Evolutionary conservation across 306 rosid species (phyloP), one percentile per base, ranked within the genome.

Genomic region (Adenanthera pavonina): DNA sequence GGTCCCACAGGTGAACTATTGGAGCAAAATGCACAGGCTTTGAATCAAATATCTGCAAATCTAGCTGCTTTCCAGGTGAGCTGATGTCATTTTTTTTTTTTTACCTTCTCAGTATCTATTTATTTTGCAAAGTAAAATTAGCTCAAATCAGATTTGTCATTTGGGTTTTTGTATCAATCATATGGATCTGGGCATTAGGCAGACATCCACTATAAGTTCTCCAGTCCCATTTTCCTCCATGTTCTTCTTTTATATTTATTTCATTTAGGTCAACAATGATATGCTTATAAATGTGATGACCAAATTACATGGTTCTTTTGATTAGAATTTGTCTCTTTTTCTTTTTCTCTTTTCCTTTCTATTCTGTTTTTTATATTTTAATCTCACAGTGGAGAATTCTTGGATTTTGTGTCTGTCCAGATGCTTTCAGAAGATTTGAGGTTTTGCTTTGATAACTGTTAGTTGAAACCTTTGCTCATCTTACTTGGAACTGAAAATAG

Each of bases 1-100:
- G 92, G 92, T 54, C 87, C 85, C n/a, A 80, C 90, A 6, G 90
- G 89, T 46, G 90, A 87, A 1, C 84, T 89, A 75, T 84, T 89
- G 79, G 90, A 85, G 79, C 89, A 83, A 82, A 87, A 89, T 43
- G 72, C 86, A 0, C 88, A 83, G 72, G 86, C 86, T 69, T 82
- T 87, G 85, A 83, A 77, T 76, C 87, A 85, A 80, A 87, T 89
- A 41, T 85, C 90, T 20, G 84, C 86, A 75, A 89, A 89, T 66
- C 81, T 89, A 75, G 40, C 87, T 67, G 72, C 89, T 85, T 83
- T 74, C 69, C 83, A 82, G 89, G 92, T 86, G 76, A 80, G 54
- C 69, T 76, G 75, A 51, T 38, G 56, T 20, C 74, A 62, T 62
- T 57, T 68, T 78, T 54, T 68, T 78, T 54, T 25, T 25, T 33